Conservation (phyloP, 306 rosid species). For the Vigna nakashimae region DNA sequence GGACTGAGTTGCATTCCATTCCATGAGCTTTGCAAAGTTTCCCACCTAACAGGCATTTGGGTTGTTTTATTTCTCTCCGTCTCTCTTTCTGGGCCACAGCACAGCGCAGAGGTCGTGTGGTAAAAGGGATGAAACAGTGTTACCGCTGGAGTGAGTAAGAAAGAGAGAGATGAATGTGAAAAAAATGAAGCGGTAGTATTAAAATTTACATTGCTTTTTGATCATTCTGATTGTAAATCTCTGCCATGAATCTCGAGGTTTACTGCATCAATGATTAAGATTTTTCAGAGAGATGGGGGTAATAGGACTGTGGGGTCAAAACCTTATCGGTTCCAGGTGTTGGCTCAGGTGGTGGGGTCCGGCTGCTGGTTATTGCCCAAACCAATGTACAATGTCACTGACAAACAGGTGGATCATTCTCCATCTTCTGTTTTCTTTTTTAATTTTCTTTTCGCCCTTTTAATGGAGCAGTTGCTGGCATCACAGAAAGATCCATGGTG, state of each 20-base stretch:
- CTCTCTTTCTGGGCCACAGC: slow-evolving; percentile 48
- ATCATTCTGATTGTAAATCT: slow-evolving; percentile 46
- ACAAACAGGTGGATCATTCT: slow-evolving; percentile 99
- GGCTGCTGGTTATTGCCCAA: slow-evolving; percentile 68
- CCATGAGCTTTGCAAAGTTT: slow-evolving; percentile 54
- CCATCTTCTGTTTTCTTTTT: slow-evolving; percentile 48
- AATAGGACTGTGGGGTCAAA: slow-evolving; percentile 64
- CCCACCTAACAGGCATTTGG: slow-evolving; percentile 61
- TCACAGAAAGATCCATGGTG: slow-evolving; percentile 59
- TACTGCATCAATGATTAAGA: slow-evolving; percentile 83
- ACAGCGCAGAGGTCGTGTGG: slow-evolving; percentile 37
- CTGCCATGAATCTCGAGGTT: slow-evolving; percentile 60
- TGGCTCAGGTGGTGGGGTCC: slow-evolving; percentile 82
- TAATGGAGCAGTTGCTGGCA: slow-evolving; percentile 67
- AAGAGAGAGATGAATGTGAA: neutral
- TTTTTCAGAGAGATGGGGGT: slow-evolving; percentile 49
- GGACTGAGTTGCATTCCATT: slow-evolving; percentile 49
- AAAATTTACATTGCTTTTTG: slow-evolving; percentile 48
- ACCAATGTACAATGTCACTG: slow-evolving; percentile 92
- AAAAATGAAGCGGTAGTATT: neutral
- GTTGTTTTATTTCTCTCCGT: neutral
- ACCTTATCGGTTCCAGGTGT: slow-evolving; percentile 98
- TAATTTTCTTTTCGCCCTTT: slow-evolving; percentile 15
- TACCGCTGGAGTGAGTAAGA: neutral
- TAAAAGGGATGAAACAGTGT: slow-evolving; percentile 64